Conservation (phyloP, 345 rosid species). For the Salix exigua region DNA sequence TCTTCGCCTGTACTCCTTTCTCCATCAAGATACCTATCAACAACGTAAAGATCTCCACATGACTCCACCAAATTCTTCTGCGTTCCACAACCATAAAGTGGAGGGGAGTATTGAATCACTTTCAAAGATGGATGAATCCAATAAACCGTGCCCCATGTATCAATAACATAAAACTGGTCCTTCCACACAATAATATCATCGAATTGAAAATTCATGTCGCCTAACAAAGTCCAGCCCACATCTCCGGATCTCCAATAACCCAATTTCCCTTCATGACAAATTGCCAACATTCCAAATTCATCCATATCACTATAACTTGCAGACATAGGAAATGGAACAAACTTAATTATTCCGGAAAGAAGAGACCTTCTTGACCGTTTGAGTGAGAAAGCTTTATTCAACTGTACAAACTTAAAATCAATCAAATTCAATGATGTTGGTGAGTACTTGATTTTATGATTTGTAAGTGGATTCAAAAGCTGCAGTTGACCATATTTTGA, state of each 20-base stretch:
- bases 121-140: conserved; percentile 24
- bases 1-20: neutral
- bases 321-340: conserved; percentile 7
- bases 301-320: neutral
- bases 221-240: conserved; percentile 18
- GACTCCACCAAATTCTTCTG: conserved; percentile 17
- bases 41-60: conserved; percentile 23
- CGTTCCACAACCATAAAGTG: conserved; percentile 17
- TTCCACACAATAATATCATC: conserved; percentile 20
- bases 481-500: conserved; percentile 2
- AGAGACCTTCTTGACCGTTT: neutral
- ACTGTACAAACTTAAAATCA: neutral
- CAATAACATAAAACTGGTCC: conserved; percentile 24
- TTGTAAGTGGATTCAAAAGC: conserved; percentile 15
- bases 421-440: neutral
- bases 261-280: conserved; percentile 23
- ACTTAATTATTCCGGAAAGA: conserved; percentile 14
- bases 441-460: neutral
- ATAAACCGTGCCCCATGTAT: conserved; percentile 20
- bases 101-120: conserved; percentile 20
- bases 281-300: neutral
- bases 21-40: conserved; percentile 24
- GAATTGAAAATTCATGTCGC: conserved; percentile 8
- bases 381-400: conserved; percentile 1
- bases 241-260: conserved; percentile 27